phyloP scores from a whole-genome alignment of 176 grass and related monocot genomes.

The Carex scoparia region DNA sequence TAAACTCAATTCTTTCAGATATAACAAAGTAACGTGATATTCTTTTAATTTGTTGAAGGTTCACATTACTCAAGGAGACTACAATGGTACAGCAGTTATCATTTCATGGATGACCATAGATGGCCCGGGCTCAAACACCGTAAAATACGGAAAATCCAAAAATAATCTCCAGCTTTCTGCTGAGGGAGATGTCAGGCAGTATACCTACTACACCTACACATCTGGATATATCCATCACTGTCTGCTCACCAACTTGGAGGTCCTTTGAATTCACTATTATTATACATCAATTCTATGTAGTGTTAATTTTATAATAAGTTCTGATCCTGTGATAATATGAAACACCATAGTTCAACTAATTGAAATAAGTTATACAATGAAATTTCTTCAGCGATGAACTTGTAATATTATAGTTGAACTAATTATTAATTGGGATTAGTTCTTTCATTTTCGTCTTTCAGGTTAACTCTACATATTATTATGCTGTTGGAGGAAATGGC shows the following conservation, averaged over 20 bases:
- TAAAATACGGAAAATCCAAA: slow-evolving; percentile 38
- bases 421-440: background rate
- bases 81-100: slow-evolving; percentile 40
- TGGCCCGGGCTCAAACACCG: slow-evolving; percentile 51
- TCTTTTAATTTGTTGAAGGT: slow-evolving; percentile 27
- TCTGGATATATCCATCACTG: slow-evolving; percentile 83
- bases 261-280: background rate
- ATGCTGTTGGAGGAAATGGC: slow-evolving; percentile 48
- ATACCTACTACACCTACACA: slow-evolving; percentile 64
- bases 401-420: too few relatives aligned
- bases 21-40: background rate
- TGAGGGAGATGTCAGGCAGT: slow-evolving; percentile 32
- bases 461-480: slow-evolving; percentile 51
- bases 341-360: background rate
- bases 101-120: slow-evolving; percentile 61
- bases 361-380: too few relatives aligned
- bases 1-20: background rate
- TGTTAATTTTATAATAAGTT: background rate
- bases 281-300: background rate
- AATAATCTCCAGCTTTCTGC: slow-evolving; percentile 29
- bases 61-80: slow-evolving; percentile 70
- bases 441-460: slow-evolving; percentile 10
- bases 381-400: too few relatives aligned
- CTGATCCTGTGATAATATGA: background rate
- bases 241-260: slow-evolving; percentile 39